Base-by-base conservation (phyloP, 1,284 basidiomycete species). In the Ceratobasidium sp. region DNA sequence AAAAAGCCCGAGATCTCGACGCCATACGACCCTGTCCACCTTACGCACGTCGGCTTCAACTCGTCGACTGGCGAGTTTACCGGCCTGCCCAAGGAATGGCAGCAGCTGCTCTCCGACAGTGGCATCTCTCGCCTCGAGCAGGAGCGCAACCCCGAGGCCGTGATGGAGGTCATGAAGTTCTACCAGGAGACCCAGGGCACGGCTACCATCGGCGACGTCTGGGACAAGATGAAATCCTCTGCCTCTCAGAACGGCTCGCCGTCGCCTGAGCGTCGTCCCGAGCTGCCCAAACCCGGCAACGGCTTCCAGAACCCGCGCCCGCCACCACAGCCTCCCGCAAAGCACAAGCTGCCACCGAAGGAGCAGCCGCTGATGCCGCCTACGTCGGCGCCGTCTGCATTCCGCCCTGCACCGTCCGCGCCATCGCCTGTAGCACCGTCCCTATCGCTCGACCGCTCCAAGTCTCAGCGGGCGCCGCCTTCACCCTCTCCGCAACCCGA, bases 41-140 rank as follows among this genome's bases (percentile, higher is more conserved):
- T 99, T 78, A 99, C 97, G 0, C 98, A 99, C 81, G 98, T 99
- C 81, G 98, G 97, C 76, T 99, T 98, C 88, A 98, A 99, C 84
- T 95, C 95, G 41, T 96, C 95, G 76, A 99, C 97, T 0, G 98
- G 98, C 75, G 96, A 99, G 84, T 99, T 96, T 84, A 96, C 94
- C 9, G 98, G 98, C 3, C 86, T 99, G 74, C 98, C 98, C 0
- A 96, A 96, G 81, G 97, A 99, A 84, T 99, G 98, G 98, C 98
- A 99, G 82, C 94, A 98, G 82, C 87, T 99, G 6, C 84, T 99
- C 61, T 68, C 73, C 82, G 96, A 98, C 81, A 95, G 92, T 75
- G 98, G 98, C 71, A 98, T 99, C 81, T 96, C 95, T 29, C 89
- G 92, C 79, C 88, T 86, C 56, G 97, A 99, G 82, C 98, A 99